These are phyloP conservation scores for Leccinellum albellum DNA, from an alignment of 768 basidiomycete genomes.

Conservation along the genomic window DNA sequence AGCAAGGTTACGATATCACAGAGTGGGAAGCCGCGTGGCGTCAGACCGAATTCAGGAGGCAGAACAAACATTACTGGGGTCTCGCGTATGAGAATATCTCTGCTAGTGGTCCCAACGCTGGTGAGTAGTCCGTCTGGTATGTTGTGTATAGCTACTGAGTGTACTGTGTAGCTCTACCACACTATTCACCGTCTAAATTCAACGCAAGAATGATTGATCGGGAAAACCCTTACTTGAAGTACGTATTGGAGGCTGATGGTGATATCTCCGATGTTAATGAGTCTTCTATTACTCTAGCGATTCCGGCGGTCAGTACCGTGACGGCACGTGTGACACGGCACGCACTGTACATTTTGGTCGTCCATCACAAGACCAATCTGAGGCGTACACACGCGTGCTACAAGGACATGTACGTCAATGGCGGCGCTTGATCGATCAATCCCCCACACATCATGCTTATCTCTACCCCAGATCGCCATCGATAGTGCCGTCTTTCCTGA, in stretches of 20 bases:
- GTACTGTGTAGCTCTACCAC: slow-evolving; percentile 65
- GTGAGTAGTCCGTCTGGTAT: slow-evolving; percentile 30
- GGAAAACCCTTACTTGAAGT: slow-evolving; percentile 87
- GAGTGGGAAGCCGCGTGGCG: slow-evolving; percentile 91
- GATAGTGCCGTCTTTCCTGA: slow-evolving; percentile 88
- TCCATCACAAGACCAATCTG: slow-evolving; percentile 80
- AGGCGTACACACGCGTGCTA: slow-evolving; percentile 91
- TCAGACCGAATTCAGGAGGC: slow-evolving; percentile 70
- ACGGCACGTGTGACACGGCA: slow-evolving; percentile 87
- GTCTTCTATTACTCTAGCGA: slow-evolving; percentile 51
- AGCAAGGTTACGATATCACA: slow-evolving; percentile 74
- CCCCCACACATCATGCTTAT: slow-evolving; percentile 16
- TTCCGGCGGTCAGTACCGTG: slow-evolving; percentile 85
- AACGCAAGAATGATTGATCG: slow-evolving; percentile 71
- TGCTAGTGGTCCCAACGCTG: slow-evolving; percentile 84
- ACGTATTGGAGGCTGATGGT: slow-evolving; percentile 27
- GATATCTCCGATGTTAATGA: slow-evolving; percentile 15
- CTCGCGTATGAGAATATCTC: slow-evolving; percentile 89
- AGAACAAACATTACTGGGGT: slow-evolving; percentile 73
- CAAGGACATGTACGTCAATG: slow-evolving; percentile 83
- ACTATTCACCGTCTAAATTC: slow-evolving; percentile 77
- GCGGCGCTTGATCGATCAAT: slow-evolving; percentile 16
- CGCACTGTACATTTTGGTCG: slow-evolving; percentile 83
- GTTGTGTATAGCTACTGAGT: neutral
- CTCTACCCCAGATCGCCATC: slow-evolving; percentile 70